A percentile compares a stretch with the other conserved stretches of the same genome.
Evolutionary conservation across 768 basidiomycete genomes (phyloP).

Genomic region (Gymnopilus dilepis): DNA sequence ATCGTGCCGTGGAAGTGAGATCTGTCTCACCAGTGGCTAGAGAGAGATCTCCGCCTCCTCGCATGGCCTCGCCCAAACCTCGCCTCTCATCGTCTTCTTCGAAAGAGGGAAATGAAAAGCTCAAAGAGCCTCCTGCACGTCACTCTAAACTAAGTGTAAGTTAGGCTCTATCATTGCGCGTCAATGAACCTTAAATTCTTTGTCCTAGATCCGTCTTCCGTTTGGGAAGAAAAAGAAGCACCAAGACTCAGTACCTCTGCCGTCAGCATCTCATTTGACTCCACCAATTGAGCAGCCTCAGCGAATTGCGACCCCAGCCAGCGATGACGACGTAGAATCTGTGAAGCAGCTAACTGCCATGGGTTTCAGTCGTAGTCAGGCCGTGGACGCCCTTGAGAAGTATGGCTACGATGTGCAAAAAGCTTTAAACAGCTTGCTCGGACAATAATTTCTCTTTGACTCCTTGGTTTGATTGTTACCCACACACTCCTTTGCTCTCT

Average conservation of each 20-base stretch:
- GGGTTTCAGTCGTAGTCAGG: conserved; percentile 88
- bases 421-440: conserved; percentile 76
- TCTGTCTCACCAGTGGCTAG: conserved; percentile 43
- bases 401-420: conserved; percentile 81
- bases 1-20: conserved; percentile 34
- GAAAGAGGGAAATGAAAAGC: conserved; percentile 62
- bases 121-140: conserved; percentile 58
- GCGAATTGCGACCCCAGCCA: conserved; percentile 52
- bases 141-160: conserved; percentile 82
- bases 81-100: conserved; percentile 66
- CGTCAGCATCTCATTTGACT: conserved; percentile 43
- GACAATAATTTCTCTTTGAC: conserved; percentile 18
- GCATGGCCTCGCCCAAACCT: conserved; percentile 60
- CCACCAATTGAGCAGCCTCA: conserved; percentile 52
- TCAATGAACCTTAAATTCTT: neutral
- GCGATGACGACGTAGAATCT: conserved; percentile 74
- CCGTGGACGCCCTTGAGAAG: conserved; percentile 83
- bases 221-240: conserved; percentile 80
- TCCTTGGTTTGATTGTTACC: neutral
- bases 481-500: conserved; percentile 23
- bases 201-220: conserved; percentile 71
- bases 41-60: conserved; percentile 47
- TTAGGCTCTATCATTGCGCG: conserved; percentile 21
- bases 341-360: conserved; percentile 84
- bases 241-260: conserved; percentile 46